Evolutionary conservation across 2,329 filamentous ascomycete genomes (phyloP).

Genomic region (Penicillium brevicompactum): DNA sequence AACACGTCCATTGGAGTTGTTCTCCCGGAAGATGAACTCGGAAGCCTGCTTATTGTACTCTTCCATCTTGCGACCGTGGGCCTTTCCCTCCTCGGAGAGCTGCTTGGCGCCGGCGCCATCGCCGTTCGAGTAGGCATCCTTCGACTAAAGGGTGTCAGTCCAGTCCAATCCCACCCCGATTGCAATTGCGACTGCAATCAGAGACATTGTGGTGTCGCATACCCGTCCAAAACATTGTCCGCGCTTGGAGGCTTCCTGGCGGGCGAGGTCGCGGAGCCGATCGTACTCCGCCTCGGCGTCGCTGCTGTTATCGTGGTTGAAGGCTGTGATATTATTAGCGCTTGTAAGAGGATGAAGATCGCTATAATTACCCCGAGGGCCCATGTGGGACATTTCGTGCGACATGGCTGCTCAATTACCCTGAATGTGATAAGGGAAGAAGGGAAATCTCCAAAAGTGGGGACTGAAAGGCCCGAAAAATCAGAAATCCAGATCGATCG

Average conservation of each 20-base stretch:
- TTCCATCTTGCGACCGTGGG: slow-evolving; percentile 80
- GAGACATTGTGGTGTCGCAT: slow-evolving; percentile 18
- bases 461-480: slow-evolving; percentile 24
- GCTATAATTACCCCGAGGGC: slow-evolving; percentile 37
- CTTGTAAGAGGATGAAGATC: slow-evolving; percentile 3
- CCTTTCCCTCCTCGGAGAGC: slow-evolving; percentile 81
- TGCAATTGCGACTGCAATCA: not conserved
- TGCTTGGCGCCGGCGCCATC: slow-evolving; percentile 83
- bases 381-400: slow-evolving; percentile 47
- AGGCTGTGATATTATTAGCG: slow-evolving; percentile 56
- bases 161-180: not conserved
- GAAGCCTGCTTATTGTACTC: slow-evolving; percentile 88
- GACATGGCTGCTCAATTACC: slow-evolving; percentile 34
- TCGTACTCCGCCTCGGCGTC: slow-evolving; percentile 87
- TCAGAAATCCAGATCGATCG: slow-evolving; percentile 24
- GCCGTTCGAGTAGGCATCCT: slow-evolving; percentile 78
- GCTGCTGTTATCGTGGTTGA: slow-evolving; percentile 69
- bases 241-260: slow-evolving; percentile 77
- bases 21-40: slow-evolving; percentile 93
- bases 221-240: slow-evolving; percentile 75
- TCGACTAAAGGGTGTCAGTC: slow-evolving; percentile 47
- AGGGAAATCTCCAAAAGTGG: slow-evolving; percentile 12
- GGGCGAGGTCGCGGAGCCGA: slow-evolving; percentile 79
- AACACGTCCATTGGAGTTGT: slow-evolving; percentile 78
- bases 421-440: not conserved